Percentiles rank a stretch among this genome's conserved stretches.
These are phyloP conservation scores for Metschnikowia lachancei DNA, from an alignment of 805 yeast species.

Conservation along the genomic window DNA sequence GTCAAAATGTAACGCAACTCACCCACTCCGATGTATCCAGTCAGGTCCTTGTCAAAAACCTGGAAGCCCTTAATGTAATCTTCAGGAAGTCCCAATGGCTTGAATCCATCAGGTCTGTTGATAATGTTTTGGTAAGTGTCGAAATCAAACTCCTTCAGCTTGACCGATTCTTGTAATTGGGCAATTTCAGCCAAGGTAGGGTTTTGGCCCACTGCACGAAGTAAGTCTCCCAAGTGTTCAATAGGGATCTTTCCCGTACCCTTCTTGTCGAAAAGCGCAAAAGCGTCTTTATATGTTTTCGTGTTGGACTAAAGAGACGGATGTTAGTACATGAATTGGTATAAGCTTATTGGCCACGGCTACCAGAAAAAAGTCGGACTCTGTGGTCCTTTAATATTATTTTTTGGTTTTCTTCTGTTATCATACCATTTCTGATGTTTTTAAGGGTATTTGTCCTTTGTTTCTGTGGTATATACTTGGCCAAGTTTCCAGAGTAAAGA, in stretches of 20 bases:
- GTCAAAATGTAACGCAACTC: slow-evolving; percentile 93
- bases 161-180: slow-evolving; percentile 42
- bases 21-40: slow-evolving; percentile 96
- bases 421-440: too few species aligned
- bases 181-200: slow-evolving; percentile 88
- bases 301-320: slow-evolving; percentile 28
- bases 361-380: too few species aligned
- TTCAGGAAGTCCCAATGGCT: slow-evolving; percentile 80
- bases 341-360: not conserved
- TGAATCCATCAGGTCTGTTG: slow-evolving; percentile 85
- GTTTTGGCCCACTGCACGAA: slow-evolving; percentile 97
- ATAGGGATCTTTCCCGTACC: slow-evolving; percentile 89
- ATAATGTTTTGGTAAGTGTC: slow-evolving; percentile 74
- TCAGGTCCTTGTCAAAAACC: slow-evolving; percentile 92
- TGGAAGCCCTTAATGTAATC: slow-evolving; percentile 93
- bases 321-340: slow-evolving; percentile 13
- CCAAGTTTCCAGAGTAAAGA: not conserved
- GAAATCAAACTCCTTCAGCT: slow-evolving; percentile 58
- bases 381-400: too few species aligned
- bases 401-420: too few species aligned
- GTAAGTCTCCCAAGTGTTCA: slow-evolving; percentile 83
- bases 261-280: slow-evolving; percentile 92
- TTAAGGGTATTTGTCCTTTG: too few species aligned
- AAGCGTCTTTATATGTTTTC: slow-evolving; percentile 77
- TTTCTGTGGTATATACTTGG: not conserved